phyloP scores from a whole-genome alignment of 805 yeast genomes.

The Pichia membranifaciens region DNA sequence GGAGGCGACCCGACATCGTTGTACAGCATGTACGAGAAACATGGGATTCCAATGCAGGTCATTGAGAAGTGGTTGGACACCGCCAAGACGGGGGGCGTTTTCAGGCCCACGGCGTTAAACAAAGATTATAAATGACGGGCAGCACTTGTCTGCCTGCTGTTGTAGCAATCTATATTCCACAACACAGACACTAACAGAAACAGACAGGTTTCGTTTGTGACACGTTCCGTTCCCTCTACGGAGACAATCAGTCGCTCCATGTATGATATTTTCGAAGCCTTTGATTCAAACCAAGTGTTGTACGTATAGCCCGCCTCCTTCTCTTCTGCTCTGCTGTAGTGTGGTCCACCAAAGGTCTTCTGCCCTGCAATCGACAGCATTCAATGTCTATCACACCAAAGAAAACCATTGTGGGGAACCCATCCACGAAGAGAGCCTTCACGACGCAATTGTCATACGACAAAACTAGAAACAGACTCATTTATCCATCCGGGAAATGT shows the following conservation, averaged over 20 bases:
- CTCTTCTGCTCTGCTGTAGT: no score
- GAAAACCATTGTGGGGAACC: slow-evolving; percentile 64
- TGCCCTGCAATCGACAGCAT: no score
- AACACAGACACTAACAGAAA: no score
- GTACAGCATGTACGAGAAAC: background rate
- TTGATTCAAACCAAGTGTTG: no score
- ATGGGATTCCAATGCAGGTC: slow-evolving; percentile 1
- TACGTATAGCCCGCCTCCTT: no score
- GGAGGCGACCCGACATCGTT: background rate
- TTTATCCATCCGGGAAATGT: slow-evolving; percentile 78
- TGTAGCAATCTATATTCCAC: no score
- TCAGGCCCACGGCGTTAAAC: background rate
- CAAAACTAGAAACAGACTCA: slow-evolving; percentile 58
- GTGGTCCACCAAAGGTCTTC: no score
- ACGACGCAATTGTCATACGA: slow-evolving; percentile 75
- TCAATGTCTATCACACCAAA: slow-evolving; percentile 19
- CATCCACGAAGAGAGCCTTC: slow-evolving; percentile 66
- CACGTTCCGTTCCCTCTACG: no score
- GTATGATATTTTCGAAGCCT: no score
- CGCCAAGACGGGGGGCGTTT: background rate
- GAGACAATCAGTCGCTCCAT: no score
- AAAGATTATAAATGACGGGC: background rate
- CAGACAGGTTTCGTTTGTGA: no score
- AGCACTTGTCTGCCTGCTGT: no score
- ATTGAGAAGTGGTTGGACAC: slow-evolving; percentile 5